phyloP scores from a whole-genome alignment of 352 stramenopile species.

The Globisporangium cylindrosporum region DNA sequence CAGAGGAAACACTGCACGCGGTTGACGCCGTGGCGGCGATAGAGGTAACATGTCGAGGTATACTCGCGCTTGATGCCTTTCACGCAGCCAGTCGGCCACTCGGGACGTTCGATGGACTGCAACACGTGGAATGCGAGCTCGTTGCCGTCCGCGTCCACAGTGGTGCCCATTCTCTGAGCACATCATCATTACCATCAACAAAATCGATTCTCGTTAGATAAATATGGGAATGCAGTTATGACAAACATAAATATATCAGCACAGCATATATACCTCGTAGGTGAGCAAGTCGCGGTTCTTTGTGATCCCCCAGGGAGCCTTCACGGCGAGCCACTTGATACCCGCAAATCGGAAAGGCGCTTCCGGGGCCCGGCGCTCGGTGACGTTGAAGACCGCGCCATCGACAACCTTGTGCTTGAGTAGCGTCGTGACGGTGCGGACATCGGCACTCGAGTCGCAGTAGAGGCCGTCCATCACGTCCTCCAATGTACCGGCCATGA shows the following conservation, averaged over 20 bases:
- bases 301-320: constrained; percentile 26
- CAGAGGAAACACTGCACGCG: constrained; percentile 35
- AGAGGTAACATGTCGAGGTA: constrained; percentile 39
- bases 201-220: neutral
- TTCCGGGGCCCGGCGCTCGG: constrained; percentile 23
- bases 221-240: neutral
- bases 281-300: constrained; percentile 36
- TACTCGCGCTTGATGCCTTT: constrained; percentile 34
- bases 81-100: constrained; percentile 34
- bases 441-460: constrained; percentile 31
- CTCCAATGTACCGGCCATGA: constrained; percentile 13
- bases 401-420: constrained; percentile 34
- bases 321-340: constrained; percentile 42
- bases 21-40: constrained; percentile 23
- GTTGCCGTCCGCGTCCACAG: constrained; percentile 25
- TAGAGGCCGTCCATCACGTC: constrained; percentile 49
- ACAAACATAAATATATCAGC: neutral
- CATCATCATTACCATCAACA: constrained; percentile 3
- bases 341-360: constrained; percentile 39
- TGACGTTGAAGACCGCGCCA: constrained; percentile 28
- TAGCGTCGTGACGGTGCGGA: constrained; percentile 28
- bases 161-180: constrained; percentile 29
- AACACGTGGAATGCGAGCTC: constrained; percentile 43
- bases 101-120: constrained; percentile 39
- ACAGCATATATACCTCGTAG: constrained; percentile 25